These are phyloP conservation scores for Populus hybrid DNA, from an alignment of 441 rosid species.

Conservation along the genomic window DNA sequence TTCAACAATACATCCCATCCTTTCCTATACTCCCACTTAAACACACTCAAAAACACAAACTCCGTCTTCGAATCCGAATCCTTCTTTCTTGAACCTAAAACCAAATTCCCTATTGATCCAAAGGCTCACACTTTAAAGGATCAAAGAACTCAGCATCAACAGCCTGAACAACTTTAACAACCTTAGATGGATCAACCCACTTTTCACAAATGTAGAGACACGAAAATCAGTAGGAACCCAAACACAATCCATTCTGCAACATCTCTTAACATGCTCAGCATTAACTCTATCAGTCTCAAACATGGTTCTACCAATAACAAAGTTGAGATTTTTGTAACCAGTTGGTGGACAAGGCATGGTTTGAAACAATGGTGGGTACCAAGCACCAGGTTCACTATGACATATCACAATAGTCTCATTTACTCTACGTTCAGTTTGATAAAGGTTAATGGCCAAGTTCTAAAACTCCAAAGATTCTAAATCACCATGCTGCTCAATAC, in stretches of 20 bases:
- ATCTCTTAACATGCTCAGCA: conserved; percentile 52
- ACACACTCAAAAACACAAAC: too few species aligned
- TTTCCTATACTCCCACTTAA: conserved; percentile 86
- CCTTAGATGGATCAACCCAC: conserved; percentile 77
- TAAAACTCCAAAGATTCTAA: conserved; percentile 55
- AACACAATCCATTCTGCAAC: conserved; percentile 68
- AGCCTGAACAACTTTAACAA: conserved; percentile 75
- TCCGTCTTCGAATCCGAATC: conserved; percentile 23
- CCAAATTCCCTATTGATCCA: conserved; percentile 41
- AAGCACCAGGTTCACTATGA: conserved; percentile 94
- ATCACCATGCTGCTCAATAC: conserved; percentile 79
- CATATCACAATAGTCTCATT: conserved; percentile 75
- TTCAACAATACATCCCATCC: conserved; percentile 86
- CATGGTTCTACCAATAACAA: conserved; percentile 82
- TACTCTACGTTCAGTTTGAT: conserved; percentile 42
- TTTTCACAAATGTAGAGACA: conserved; percentile 59
- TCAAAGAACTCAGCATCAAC: conserved; percentile 62
- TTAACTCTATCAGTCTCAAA: conserved; percentile 82
- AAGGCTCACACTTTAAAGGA: conserved; percentile 48
- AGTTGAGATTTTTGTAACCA: conserved; percentile 46
- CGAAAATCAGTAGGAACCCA: conserved; percentile 95
- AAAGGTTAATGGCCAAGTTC: conserved; percentile 47
- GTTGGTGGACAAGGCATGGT: conserved; percentile 76
- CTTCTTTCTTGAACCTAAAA: conserved; percentile 38
- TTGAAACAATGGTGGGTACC: conserved; percentile 81